Evolutionary conservation across 1,139 yeast species (phyloP).

Genomic region (Blastobotrys aristatus): DNA sequence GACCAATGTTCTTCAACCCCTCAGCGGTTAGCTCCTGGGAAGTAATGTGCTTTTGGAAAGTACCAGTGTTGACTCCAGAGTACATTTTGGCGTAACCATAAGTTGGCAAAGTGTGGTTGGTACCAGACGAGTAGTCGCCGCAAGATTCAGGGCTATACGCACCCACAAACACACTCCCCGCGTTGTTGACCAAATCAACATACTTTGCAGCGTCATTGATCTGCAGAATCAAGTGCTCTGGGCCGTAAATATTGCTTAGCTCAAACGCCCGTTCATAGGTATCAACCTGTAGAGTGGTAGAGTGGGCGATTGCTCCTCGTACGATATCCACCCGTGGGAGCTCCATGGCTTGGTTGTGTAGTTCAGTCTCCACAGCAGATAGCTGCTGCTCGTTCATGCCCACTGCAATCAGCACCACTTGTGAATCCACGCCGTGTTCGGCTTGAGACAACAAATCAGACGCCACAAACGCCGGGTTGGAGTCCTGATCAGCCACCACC

Average conservation of each 20-base stretch:
- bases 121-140: slow-evolving; percentile 97
- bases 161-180: slow-evolving; percentile 96
- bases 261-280: slow-evolving; percentile 71
- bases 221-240: slow-evolving; percentile 94
- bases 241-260: slow-evolving; percentile 87
- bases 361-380: slow-evolving; percentile 68
- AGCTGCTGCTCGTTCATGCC: slow-evolving; percentile 57
- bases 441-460: slow-evolving; percentile 95
- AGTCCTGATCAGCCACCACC: slow-evolving; percentile 79
- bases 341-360: slow-evolving; percentile 74
- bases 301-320: slow-evolving; percentile 86
- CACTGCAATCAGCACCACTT: slow-evolving; percentile 86
- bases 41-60: slow-evolving; percentile 92
- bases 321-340: slow-evolving; percentile 93
- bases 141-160: slow-evolving; percentile 95
- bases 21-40: slow-evolving; percentile 82
- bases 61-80: slow-evolving; percentile 93
- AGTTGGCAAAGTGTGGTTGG: slow-evolving; percentile 96
- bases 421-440: slow-evolving; percentile 97
- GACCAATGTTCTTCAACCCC: slow-evolving; percentile 84
- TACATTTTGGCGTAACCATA: slow-evolving; percentile 97
- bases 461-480: slow-evolving; percentile 95
- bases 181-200: slow-evolving; percentile 76
- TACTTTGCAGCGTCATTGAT: slow-evolving; percentile 67
- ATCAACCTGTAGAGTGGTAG: slow-evolving; percentile 67